Percentiles rank a stretch among this genome's conserved stretches.
These are phyloP conservation scores for Pneumocystis canis DNA, from an alignment of 1,139 yeast species.

Conservation along the genomic window DNA sequence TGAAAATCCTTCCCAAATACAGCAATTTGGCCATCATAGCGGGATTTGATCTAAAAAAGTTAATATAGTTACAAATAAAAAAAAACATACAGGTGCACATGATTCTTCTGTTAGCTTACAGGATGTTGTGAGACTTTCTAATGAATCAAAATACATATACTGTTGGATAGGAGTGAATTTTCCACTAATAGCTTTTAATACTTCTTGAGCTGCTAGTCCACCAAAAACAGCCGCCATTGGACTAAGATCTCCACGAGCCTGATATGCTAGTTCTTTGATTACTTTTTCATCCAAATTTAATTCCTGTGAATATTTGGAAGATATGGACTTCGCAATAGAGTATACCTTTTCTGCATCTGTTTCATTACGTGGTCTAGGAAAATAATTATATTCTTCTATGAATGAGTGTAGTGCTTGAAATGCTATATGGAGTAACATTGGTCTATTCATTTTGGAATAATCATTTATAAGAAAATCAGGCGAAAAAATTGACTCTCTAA, in stretches of 20 bases:
- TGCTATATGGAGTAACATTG: conserved; percentile 77
- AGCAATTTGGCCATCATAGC: conserved; percentile 89
- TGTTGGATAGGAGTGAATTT: conserved; percentile 86
- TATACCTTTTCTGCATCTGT: conserved; percentile 62
- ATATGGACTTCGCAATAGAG: conserved; percentile 44
- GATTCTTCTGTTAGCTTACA: conserved; percentile 54
- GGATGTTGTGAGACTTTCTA: conserved; percentile 68
- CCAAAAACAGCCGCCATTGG: conserved; percentile 84
- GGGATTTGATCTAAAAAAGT: conserved; percentile 26
- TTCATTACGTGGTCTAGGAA: conserved; percentile 65
- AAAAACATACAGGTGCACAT: conserved; percentile 47
- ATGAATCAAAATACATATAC: conserved; percentile 81
- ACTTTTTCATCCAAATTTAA: conserved; percentile 49
- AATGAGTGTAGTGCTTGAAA: conserved; percentile 80
- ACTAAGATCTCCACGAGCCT: conserved; percentile 84
- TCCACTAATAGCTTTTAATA: conserved; percentile 84
- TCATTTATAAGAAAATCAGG: conserved; percentile 79
- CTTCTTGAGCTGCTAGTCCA: conserved; percentile 94
- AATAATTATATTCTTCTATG: conserved; percentile 39
- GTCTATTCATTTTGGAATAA: conserved; percentile 86
- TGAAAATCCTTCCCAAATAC: conserved; percentile 77
- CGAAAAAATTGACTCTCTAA: conserved; percentile 46
- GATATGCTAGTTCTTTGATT: conserved; percentile 59
- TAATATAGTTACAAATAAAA: neutral
- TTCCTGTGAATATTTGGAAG: conserved; percentile 44